Conservation (phyloP, 257 asterid genomes). For the Solanum appendiculatum region DNA sequence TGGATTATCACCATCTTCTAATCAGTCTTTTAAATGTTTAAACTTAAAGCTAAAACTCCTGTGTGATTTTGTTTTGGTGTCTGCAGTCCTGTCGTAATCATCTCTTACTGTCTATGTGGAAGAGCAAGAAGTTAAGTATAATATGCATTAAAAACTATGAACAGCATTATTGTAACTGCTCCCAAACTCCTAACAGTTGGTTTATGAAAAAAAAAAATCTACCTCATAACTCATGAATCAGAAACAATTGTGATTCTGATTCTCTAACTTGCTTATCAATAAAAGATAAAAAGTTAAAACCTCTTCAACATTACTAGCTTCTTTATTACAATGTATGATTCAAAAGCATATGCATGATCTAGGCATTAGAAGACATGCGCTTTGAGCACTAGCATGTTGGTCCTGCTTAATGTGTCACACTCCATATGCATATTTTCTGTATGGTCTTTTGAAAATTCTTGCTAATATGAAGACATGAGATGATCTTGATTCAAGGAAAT, state of each 20-base stretch:
- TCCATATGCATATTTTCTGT: background rate
- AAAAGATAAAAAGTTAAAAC: background rate
- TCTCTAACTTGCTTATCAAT: background rate
- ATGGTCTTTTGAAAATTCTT: background rate
- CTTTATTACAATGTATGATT: background rate
- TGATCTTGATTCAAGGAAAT: background rate
- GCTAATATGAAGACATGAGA: background rate
- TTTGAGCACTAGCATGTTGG: background rate
- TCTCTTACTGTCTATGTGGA: background rate
- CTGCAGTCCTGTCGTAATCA: background rate
- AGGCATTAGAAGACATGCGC: background rate
- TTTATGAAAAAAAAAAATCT: background rate
- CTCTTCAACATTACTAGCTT: background rate
- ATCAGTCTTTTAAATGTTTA: background rate
- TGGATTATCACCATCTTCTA: background rate
- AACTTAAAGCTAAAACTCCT: background rate
- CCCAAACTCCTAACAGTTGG: background rate
- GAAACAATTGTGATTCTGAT: background rate
- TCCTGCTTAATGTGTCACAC: background rate
- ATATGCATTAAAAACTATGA: background rate
- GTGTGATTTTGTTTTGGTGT: background rate
- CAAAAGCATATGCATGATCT: background rate
- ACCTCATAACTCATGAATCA: background rate
- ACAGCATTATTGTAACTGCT: background rate
- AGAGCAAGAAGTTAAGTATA: background rate